Evolutionary conservation across 2,329 filamentous ascomycete species (phyloP).

Genomic region (Calonectria pseudoreteaudii): DNA sequence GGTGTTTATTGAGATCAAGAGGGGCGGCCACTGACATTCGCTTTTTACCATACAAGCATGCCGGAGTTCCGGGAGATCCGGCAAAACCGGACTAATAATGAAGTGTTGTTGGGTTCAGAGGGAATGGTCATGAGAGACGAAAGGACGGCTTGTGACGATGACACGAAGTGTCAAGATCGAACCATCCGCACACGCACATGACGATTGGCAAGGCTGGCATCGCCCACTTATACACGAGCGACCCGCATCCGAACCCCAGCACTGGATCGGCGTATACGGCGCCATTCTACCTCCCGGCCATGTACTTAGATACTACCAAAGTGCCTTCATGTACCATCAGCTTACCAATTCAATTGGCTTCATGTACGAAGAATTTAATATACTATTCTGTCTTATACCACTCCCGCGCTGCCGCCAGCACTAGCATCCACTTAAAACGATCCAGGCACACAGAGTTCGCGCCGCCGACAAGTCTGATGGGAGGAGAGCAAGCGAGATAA

Average conservation of each 20-base stretch:
- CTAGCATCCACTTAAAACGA: neutral
- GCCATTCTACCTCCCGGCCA: slow-evolving; percentile 17
- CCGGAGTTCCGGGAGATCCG: slow-evolving; percentile 25
- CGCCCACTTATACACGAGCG: neutral
- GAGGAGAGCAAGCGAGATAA: neutral
- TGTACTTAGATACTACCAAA: slow-evolving; percentile 16
- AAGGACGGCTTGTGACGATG: neutral
- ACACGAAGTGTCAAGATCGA: neutral
- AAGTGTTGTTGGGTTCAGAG: neutral
- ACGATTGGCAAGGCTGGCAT: neutral
- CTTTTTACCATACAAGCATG: slow-evolving; percentile 23
- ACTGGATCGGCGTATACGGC: neutral
- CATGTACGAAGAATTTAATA: slow-evolving; percentile 20
- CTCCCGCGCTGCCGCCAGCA: neutral
- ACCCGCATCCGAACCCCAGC: neutral
- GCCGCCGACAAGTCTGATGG: neutral
- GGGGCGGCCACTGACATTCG: slow-evolving; percentile 21
- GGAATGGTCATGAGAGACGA: neutral
- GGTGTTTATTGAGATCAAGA: slow-evolving; percentile 21
- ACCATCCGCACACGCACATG: neutral
- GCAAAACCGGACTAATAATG: slow-evolving; percentile 14
- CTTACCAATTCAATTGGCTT: slow-evolving; percentile 13
- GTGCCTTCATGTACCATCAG: slow-evolving; percentile 23
- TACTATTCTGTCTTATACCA: neutral
- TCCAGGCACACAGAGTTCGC: neutral